Evolutionary conservation across 495 filamentous ascomycete genomes (phyloP).

Genomic region (Alectoria sarmentosa): DNA sequence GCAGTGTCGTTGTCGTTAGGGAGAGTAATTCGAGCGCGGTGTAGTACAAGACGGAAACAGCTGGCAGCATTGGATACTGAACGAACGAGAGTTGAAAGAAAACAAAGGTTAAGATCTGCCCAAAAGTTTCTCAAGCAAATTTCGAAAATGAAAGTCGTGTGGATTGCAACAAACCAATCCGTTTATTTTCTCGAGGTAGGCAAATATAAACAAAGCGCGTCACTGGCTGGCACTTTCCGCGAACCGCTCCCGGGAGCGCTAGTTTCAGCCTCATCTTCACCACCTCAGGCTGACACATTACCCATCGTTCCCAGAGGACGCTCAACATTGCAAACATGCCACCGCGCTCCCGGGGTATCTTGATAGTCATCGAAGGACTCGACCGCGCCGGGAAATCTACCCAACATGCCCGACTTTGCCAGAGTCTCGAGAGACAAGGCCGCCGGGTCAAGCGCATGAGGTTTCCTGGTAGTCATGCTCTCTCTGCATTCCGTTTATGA

Average conservation of each 20-base stretch:
- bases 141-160: not conserved
- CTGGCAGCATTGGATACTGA: not conserved
- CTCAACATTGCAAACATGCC: constrained; percentile 11
- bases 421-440: constrained; percentile 54
- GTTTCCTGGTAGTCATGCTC: constrained; percentile 68
- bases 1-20: not conserved
- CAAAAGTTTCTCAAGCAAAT: not conserved
- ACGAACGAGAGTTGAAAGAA: not conserved
- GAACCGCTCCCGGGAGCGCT: constrained; percentile 5
- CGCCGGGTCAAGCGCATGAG: constrained; percentile 64
- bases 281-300: not conserved
- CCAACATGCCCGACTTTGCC: constrained; percentile 69
- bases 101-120: too few relatives aligned
- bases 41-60: not conserved
- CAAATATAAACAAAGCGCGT: constrained; percentile 6
- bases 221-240: not conserved
- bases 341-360: constrained; percentile 49
- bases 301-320: not conserved
- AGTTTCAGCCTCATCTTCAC: constrained; percentile 2
- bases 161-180: not conserved
- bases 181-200: not conserved
- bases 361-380: constrained; percentile 89
- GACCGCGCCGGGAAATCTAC: constrained; percentile 95
- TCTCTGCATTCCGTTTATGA: not conserved
- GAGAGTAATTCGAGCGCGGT: not conserved